These are phyloP conservation scores for Stenogyne calaminthoides DNA, from an alignment of 305 asterid genomes.

Conservation along the genomic window DNA sequence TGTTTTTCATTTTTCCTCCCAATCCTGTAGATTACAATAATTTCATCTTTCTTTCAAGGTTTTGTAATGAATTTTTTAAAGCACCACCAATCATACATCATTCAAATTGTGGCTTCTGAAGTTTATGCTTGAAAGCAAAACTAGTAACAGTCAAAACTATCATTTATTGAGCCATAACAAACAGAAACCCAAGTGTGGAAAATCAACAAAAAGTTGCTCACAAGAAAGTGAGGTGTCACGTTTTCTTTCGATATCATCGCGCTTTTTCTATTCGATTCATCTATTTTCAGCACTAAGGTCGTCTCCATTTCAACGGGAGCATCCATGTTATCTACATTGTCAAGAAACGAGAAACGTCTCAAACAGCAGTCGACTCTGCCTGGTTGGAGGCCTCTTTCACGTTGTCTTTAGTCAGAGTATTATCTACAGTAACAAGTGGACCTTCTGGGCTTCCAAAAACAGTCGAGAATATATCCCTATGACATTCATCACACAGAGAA, in stretches of 20 bases:
- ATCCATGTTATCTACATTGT: slow-evolving; percentile 37
- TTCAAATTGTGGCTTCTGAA: not conserved
- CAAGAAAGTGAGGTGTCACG: slow-evolving; percentile 16
- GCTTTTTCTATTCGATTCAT: slow-evolving; percentile 35
- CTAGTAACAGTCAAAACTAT: not conserved
- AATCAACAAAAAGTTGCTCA: slow-evolving; percentile 19
- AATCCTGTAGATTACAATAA: slow-evolving; percentile 2
- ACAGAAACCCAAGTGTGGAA: not conserved
- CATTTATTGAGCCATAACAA: not conserved
- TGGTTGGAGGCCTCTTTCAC: slow-evolving; percentile 31
- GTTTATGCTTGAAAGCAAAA: too few relatives aligned
- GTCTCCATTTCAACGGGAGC: slow-evolving; percentile 25
- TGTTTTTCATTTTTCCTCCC: not conserved
- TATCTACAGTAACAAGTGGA: slow-evolving; percentile 46
- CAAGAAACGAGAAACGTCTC: slow-evolving; percentile 24
- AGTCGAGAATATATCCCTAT: slow-evolving; percentile 58
- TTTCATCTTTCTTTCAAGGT: not conserved
- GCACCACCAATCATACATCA: not conserved
- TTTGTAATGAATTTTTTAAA: slow-evolving; percentile 12
- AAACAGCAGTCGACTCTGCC: slow-evolving; percentile 35
- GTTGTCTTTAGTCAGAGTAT: slow-evolving; percentile 37
- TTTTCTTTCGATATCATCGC: slow-evolving; percentile 1
- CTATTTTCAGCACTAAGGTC: slow-evolving; percentile 41
- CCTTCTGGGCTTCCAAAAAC: slow-evolving; percentile 74
- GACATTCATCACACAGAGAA: slow-evolving; percentile 67